A percentile compares a stretch with the other conserved stretches of the same genome.
Evolutionary conservation across 2,329 filamentous ascomycete species (phyloP).

Genomic region (Pezicula neosporulosa): DNA sequence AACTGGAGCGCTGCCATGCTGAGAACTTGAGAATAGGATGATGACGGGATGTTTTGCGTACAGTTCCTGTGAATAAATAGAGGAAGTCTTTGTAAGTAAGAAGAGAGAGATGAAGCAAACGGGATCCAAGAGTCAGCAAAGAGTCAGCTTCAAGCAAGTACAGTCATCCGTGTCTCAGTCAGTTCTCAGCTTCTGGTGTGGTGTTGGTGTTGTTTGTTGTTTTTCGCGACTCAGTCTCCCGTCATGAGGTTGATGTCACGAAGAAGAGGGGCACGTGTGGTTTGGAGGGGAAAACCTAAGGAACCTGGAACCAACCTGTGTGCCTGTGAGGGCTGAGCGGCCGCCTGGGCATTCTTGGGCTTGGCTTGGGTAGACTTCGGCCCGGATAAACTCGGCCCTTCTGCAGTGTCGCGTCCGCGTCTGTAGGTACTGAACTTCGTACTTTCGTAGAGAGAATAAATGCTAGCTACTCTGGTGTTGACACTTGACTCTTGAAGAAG

Average conservation of each 20-base stretch:
- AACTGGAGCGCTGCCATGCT: conserved; percentile 57
- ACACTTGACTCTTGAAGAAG: too few relatives aligned
- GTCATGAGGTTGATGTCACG: not conserved
- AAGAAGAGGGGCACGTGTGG: too few relatives aligned
- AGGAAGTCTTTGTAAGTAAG: not conserved
- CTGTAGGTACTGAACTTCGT: too few relatives aligned
- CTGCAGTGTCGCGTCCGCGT: too few relatives aligned
- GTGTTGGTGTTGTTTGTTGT: not conserved
- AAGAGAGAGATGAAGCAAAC: not conserved
- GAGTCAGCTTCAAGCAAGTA: not conserved
- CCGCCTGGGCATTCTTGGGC: too few relatives aligned
- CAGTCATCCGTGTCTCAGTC: conserved; percentile 1
- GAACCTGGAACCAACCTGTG: too few relatives aligned
- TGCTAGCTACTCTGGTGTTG: too few relatives aligned
- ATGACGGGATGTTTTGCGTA: not conserved
- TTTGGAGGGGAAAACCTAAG: not conserved
- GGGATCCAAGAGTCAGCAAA: not conserved
- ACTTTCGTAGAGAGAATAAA: too few relatives aligned
- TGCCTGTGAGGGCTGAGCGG: too few relatives aligned
- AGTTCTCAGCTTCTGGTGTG: not conserved
- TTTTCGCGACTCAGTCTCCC: not conserved
- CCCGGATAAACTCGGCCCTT: too few relatives aligned
- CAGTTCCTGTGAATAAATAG: not conserved
- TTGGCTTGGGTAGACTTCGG: too few relatives aligned
- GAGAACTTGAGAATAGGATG: not conserved